phyloP scores from a whole-genome alignment of 2,329 filamentous ascomycete genomes.

The Colletotrichum echinochloae region DNA sequence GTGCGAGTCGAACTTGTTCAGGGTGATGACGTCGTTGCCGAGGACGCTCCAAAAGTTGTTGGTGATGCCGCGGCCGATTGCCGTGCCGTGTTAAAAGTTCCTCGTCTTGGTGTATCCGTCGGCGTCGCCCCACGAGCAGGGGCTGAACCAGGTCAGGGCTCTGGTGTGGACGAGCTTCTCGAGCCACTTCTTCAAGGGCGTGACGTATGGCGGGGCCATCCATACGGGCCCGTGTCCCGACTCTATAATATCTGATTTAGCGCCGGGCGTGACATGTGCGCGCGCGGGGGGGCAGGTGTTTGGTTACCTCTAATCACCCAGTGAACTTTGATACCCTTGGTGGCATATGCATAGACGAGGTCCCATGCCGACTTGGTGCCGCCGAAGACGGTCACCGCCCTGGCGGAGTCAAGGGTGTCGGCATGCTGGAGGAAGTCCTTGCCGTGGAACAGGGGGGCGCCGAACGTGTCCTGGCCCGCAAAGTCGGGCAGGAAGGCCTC shows the following conservation, averaged over 20 bases:
- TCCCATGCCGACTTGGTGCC: conserved; percentile 75
- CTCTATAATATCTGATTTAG: conserved; percentile 40
- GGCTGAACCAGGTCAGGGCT: conserved; percentile 78
- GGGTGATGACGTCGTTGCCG: conserved; percentile 63
- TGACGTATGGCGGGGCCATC: conserved; percentile 71
- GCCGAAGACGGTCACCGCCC: conserved; percentile 67
- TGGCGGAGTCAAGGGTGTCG: conserved; percentile 55
- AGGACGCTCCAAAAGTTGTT: conserved; percentile 69
- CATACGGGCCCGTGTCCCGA: conserved; percentile 69
- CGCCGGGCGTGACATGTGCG: no score
- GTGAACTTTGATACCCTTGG: conserved; percentile 65
- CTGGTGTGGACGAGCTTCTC: conserved; percentile 76
- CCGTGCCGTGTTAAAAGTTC: conserved; percentile 67
- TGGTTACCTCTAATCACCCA: conserved; percentile 67
- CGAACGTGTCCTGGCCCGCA: conserved; percentile 59
- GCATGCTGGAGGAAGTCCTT: conserved; percentile 58
- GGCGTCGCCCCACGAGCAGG: conserved; percentile 76
- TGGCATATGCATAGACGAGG: conserved; percentile 71
- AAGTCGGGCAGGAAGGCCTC: conserved; percentile 61
- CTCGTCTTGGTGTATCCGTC: conserved; percentile 69
- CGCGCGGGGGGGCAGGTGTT: not conserved
- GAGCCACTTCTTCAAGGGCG: conserved; percentile 74
- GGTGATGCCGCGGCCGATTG: conserved; percentile 66
- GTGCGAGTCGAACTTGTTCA: conserved; percentile 67
- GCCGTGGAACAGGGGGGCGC: conserved; percentile 61